These are phyloP conservation scores for Podila clonocystis DNA, from an alignment of 192 early-diverging fungal genomes.

Conservation along the genomic window DNA sequence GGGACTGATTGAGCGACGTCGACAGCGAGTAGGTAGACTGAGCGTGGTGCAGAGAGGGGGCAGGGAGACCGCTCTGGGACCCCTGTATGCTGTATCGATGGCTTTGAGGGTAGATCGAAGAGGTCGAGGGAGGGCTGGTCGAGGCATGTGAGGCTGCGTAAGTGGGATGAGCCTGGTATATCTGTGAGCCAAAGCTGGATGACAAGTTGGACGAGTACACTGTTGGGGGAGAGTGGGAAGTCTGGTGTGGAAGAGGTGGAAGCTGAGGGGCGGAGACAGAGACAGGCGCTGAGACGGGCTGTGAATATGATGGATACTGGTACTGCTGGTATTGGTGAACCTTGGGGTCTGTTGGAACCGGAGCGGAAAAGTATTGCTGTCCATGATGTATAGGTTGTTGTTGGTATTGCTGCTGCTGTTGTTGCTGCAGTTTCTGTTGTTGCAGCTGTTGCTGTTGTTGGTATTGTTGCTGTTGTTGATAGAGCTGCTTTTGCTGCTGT, in stretches of 20 bases:
- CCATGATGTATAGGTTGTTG: not conserved
- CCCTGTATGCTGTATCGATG: not conserved
- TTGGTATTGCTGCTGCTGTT: not conserved
- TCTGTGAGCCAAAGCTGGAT: not conserved
- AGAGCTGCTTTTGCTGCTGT: not conserved
- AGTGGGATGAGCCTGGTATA: conserved; percentile 1
- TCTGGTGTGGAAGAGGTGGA: not conserved
- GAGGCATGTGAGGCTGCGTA: not conserved
- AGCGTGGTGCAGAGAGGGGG: not conserved
- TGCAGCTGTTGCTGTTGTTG: not conserved
- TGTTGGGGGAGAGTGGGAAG: not conserved
- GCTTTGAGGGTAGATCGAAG: not conserved
- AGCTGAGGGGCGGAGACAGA: not conserved
- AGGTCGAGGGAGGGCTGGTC: not conserved
- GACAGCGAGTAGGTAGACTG: not conserved
- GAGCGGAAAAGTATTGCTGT: not conserved
- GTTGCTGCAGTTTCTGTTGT: no score
- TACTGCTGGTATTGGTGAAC: not conserved
- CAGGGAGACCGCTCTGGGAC: not conserved
- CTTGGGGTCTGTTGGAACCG: not conserved
- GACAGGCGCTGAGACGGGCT: not conserved
- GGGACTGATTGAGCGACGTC: not conserved
- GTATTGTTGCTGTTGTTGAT: not conserved
- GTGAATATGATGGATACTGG: not conserved
- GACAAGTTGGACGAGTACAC: not conserved